These are phyloP conservation scores for Puccinia brachypodii DNA, from an alignment of 1,284 basidiomycete species.

Conservation along the genomic window DNA sequence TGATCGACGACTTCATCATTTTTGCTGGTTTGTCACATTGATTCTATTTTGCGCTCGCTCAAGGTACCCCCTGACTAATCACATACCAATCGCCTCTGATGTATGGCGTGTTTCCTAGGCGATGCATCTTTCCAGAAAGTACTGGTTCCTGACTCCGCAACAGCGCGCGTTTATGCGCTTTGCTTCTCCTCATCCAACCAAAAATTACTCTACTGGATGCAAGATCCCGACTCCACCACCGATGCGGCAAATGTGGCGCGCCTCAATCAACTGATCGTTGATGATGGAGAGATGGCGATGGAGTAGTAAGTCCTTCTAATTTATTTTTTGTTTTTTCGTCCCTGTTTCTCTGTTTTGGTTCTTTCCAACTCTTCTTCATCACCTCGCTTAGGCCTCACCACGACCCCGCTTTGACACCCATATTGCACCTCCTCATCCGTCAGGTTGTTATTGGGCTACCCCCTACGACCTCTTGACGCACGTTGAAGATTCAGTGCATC, in stretches of 20 bases:
- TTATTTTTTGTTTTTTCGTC: neutral
- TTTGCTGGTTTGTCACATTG: conserved; percentile 50
- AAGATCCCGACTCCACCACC: conserved; percentile 51
- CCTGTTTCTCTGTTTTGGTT: neutral
- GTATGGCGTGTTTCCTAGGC: neutral
- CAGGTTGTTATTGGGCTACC: conserved; percentile 9
- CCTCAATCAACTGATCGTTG: conserved; percentile 54
- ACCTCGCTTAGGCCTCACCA: neutral
- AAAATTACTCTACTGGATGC: conserved; percentile 55
- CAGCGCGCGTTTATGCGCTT: conserved; percentile 54
- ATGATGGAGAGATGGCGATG: conserved; percentile 45
- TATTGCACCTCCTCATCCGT: neutral
- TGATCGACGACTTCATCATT: conserved; percentile 54
- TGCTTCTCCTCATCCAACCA: conserved; percentile 54
- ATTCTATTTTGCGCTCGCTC: neutral
- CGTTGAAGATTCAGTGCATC: neutral
- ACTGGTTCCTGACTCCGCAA: conserved; percentile 43
- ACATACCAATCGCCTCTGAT: neutral
- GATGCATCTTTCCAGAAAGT: conserved; percentile 51
- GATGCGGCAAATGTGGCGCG: conserved; percentile 45
- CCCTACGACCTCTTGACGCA: neutral
- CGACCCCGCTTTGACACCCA: neutral
- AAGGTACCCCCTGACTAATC: neutral
- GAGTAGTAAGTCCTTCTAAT: conserved; percentile 47
- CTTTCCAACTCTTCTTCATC: neutral